Evolutionary conservation across 257 asterid genomes (phyloP).

Genomic region (Handroanthus guayacan): DNA sequence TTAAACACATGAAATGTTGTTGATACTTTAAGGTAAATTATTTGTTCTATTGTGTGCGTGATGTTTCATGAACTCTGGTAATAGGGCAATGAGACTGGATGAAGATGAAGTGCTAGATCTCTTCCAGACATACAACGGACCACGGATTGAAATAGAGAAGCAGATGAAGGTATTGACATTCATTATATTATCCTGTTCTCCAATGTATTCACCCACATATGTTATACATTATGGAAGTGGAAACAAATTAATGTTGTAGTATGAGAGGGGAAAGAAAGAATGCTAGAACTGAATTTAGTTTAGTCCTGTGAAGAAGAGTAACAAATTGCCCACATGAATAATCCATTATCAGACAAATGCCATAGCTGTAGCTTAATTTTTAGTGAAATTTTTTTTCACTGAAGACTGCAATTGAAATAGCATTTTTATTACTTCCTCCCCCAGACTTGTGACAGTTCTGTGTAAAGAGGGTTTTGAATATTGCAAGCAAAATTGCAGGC

Average conservation of each 20-base stretch:
- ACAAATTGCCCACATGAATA: not conserved
- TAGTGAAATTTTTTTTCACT: not conserved
- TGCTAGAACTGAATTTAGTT: not conserved
- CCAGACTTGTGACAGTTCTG: constrained; percentile 22
- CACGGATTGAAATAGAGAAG: constrained; percentile 84
- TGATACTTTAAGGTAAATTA: constrained; percentile 20
- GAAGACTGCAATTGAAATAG: constrained; percentile 12
- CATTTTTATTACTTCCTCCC: not conserved
- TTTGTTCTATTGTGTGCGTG: constrained; percentile 29
- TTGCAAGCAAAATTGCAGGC: constrained; percentile 15
- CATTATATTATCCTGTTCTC: constrained; percentile 19
- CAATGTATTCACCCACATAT: constrained; percentile 9
- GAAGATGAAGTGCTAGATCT: constrained; percentile 63
- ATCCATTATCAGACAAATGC: not conserved
- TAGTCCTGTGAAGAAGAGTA: not conserved
- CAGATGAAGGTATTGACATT: constrained; percentile 66
- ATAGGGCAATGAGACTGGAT: constrained; percentile 82
- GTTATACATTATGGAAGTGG: constrained; percentile 5
- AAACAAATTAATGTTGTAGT: constrained; percentile 32
- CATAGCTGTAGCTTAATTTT: not conserved
- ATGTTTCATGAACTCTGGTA: constrained; percentile 35
- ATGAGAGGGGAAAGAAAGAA: constrained; percentile 21
- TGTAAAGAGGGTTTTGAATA: not conserved
- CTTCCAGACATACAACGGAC: constrained; percentile 72
- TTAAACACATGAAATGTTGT: constrained; percentile 29